Evolutionary conservation across 768 basidiomycete species (phyloP).

Genomic region (Favolaschia claudopus): DNA sequence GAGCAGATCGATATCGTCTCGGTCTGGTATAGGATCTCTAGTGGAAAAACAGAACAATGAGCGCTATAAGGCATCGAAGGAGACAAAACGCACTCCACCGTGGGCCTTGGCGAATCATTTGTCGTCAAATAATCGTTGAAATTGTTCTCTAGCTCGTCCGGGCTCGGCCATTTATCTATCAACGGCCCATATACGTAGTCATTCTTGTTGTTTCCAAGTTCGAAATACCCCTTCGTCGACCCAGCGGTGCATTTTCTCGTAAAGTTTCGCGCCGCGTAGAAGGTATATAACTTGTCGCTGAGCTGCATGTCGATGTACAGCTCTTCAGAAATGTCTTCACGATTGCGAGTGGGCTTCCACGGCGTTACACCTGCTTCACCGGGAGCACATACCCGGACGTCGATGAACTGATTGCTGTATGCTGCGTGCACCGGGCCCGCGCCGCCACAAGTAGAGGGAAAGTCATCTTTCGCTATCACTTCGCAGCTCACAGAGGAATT

Average conservation of each 20-base stretch:
- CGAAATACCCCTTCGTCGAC: not conserved
- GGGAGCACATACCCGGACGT: not conserved
- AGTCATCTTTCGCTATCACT: not conserved
- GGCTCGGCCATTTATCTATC: conserved; percentile 1
- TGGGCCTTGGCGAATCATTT: not conserved
- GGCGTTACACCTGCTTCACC: not conserved
- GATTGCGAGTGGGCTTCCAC: not conserved
- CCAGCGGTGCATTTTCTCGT: not conserved
- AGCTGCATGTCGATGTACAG: not conserved
- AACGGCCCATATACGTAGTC: conserved; percentile 1
- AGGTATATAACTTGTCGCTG: not conserved
- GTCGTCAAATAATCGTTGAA: not conserved
- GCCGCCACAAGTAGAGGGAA: not conserved
- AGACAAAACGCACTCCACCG: not conserved
- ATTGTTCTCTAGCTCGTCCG: not conserved
- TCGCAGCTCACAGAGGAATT: not conserved
- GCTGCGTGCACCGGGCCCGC: not conserved
- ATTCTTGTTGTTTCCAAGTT: conserved; percentile 1
- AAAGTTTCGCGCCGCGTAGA: not conserved
- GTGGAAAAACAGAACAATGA: not conserved
- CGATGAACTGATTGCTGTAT: conserved; percentile 1
- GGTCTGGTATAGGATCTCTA: no score
- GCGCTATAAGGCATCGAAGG: not conserved
- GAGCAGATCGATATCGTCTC: no score
- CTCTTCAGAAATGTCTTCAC: not conserved